Evolutionary conservation across 2,329 filamentous ascomycete species (phyloP), one percentile per base, ranked within the genome.

Genomic region (Cladobotryum protrusum): DNA sequence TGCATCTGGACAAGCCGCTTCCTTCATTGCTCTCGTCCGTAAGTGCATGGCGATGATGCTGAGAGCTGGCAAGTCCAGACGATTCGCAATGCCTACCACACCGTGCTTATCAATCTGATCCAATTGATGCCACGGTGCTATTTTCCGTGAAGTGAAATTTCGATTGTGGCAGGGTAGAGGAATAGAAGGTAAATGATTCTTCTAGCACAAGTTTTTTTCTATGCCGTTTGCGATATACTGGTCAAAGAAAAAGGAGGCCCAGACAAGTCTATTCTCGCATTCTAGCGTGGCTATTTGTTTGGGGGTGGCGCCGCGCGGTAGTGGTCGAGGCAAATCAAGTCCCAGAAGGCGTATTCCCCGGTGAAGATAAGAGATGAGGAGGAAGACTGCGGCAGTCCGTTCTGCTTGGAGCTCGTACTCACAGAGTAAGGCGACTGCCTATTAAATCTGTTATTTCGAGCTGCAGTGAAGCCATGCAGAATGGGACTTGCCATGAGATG

Each of bases 221-320:
- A 57, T 53, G 9, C 57, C 57, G 19, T 53, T 56, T 8, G 55
- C 55, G 4, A 55, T 48, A 17, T 59, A 52, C 7, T 51, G 42
- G 33, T 61, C 59, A 11, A 60, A 45, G 32, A 57, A 51, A n/a
- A 56, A 61, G 44, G 54, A 59, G 5, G 57, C 55, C 59, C 59
- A 61, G 2, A 60, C 54, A n/a, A 61, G 50, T 5, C 59, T 50
- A 13, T 54, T 55, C 18, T 60, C 54, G 9, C 49, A 51, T 17
- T 60, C 57, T 20, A 55, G 41, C 18, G 54, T 48, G 19, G 50
- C 52, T 17, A 55, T 48, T 13, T 56, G 53, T 4, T 43, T 37
- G 5, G 45, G 43, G 17, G 49, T 50, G 4, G 34, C 18, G 6
- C 47, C 41, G 18, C 40, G 47, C 3, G 36, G 42, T 6, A 54